Base-by-base conservation (phyloP, 306 rosid species). In the Abrus precatorius region DNA sequence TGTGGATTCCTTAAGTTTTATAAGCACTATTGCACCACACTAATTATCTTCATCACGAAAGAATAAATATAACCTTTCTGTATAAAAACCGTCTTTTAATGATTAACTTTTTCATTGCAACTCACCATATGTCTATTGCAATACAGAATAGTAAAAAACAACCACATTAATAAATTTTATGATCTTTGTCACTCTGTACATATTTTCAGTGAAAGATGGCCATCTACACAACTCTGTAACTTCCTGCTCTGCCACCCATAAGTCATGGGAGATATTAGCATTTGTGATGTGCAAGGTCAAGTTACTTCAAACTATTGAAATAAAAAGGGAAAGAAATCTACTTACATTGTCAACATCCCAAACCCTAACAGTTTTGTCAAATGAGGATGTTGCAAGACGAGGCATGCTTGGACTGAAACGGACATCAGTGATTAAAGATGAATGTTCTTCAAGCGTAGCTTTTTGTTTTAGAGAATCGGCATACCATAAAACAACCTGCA, bases 271-370 rank as follows among this genome's bases (percentile, higher is more conserved):
- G 54, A 67, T 53, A 64, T 33, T 53, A 61, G 20, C 9, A 32
- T 33, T 8, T 70, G 38, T 44, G 9, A 60, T 43, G 45, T 43
- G 64, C 53, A 44, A 28, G n/a, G 41, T 60, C 62, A 61, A 52
- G 70, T 81, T 74, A 74, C 70, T 36, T 36, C 40, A 36, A 36
- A 60, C 38, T 30, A 68, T 34, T 27, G 55, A 9, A 70, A 83
- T 53, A 40, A 80, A 61, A 70, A 38, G 65, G 7, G 63, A 36
- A 44, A 78, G 57, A 5, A 34, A 74, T 86, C 28, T 33, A 93
- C 97, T 96, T 59, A 93, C 99, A 88, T 89, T 96, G 48, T 96
- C 99, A 59, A 90, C 96, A 81, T 93, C 99, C 99, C 99, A 96
- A 84, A 96, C 98, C 88, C 98, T 73, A 84, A 96, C 98, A 69